Evolutionary conservation across 768 basidiomycete species (phyloP).

Genomic region (Gyrodon lividus): DNA sequence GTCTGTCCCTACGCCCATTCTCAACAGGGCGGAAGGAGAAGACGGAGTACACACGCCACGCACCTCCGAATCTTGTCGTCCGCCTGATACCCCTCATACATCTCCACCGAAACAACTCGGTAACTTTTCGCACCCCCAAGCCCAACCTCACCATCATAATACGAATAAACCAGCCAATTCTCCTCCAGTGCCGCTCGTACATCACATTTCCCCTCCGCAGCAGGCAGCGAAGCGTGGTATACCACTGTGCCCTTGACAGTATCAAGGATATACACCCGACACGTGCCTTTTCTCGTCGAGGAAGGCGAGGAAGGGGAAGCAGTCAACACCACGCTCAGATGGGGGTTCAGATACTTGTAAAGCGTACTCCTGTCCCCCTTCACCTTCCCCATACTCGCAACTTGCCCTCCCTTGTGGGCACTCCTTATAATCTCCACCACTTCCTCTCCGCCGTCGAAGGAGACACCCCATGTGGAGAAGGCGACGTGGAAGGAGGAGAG

Average conservation of each 20-base stretch:
- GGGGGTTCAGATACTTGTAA: conserved; percentile 93
- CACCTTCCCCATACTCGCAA: conserved; percentile 82
- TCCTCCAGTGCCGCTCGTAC: conserved; percentile 72
- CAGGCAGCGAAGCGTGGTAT: conserved; percentile 61
- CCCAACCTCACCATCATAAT: conserved; percentile 62
- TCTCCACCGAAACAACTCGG: conserved; percentile 77
- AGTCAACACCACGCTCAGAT: conserved; percentile 68
- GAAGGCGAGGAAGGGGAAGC: conserved; percentile 27
- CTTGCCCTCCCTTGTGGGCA: conserved; percentile 39
- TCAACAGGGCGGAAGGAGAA: conserved; percentile 1
- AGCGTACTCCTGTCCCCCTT: conserved; percentile 84
- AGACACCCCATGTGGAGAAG: conserved; percentile 64
- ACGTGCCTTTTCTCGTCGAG: conserved; percentile 28
- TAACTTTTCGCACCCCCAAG: conserved; percentile 59
- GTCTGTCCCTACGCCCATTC: no score
- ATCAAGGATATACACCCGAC: conserved; percentile 79
- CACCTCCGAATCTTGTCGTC: conserved; percentile 77
- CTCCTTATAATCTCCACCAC: conserved; percentile 53
- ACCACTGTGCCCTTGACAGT: conserved; percentile 72
- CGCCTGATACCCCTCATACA: conserved; percentile 73
- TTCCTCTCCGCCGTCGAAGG: conserved; percentile 54
- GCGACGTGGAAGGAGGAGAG: conserved; percentile 49
- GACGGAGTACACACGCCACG: conserved; percentile 27
- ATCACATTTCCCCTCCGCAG: conserved; percentile 49
- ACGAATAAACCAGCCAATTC: conserved; percentile 93